A percentile compares a stretch with the other conserved stretches of the same genome.
These are phyloP conservation scores for Immersiporthe knoxdaviesiana DNA, from an alignment of 2,329 filamentous ascomycete genomes.

Conservation along the genomic window DNA sequence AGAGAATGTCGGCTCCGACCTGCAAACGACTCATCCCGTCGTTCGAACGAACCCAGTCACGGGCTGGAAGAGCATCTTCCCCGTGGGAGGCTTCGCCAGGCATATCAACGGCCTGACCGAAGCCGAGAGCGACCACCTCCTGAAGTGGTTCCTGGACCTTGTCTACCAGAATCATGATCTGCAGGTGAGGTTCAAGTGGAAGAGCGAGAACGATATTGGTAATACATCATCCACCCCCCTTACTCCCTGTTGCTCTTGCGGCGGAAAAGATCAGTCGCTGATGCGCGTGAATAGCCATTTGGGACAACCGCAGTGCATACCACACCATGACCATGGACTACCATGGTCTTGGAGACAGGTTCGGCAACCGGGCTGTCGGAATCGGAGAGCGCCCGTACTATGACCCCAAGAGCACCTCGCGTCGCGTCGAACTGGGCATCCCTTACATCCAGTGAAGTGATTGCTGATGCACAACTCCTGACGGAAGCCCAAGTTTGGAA, in stretches of 20 bases:
- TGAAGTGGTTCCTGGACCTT: constrained; percentile 46
- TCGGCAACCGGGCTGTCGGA: constrained; percentile 56
- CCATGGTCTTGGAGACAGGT: constrained; percentile 52
- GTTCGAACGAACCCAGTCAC: constrained; percentile 66
- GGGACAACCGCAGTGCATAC: constrained; percentile 64
- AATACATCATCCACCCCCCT: too few relatives aligned
- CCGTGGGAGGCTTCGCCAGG: constrained; percentile 46
- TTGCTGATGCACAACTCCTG: background rate
- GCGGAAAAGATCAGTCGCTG: background rate
- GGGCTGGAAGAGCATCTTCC: constrained; percentile 61
- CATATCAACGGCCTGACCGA: constrained; percentile 48
- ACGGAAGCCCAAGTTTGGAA: too few relatives aligned
- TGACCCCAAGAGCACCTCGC: constrained; percentile 53
- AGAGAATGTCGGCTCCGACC: constrained; percentile 54
- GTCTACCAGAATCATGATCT: constrained; percentile 53
- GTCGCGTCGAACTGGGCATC: constrained; percentile 42
- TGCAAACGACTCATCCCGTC: constrained; percentile 58
- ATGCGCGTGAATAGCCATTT: constrained; percentile 48
- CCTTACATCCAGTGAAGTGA: constrained; percentile 14
- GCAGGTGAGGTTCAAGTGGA: constrained; percentile 53
- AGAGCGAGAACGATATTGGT: constrained; percentile 48
- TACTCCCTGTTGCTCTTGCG: background rate
- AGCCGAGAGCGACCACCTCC: constrained; percentile 47
- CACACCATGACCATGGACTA: constrained; percentile 61
- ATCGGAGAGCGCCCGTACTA: constrained; percentile 59